Conservation (phyloP, 768 basidiomycete genomes). For the Phaeotremella skinneri region DNA sequence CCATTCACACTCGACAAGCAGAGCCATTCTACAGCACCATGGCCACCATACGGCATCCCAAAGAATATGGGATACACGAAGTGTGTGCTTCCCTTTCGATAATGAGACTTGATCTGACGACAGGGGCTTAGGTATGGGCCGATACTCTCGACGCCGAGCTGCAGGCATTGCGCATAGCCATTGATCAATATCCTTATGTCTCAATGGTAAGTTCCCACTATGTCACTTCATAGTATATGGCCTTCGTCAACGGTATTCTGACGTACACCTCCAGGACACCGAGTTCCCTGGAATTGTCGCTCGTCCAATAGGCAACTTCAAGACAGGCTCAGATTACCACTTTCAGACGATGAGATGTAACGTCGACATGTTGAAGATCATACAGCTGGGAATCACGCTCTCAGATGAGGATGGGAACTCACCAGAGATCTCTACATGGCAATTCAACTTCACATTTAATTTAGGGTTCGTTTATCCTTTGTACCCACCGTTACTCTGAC, state of each 20-base stretch:
- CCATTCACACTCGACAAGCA: background rate
- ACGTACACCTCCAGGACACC: constrained; percentile 67
- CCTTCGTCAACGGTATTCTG: constrained; percentile 14
- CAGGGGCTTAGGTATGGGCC: constrained; percentile 72
- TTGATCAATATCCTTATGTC: constrained; percentile 88
- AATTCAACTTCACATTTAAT: constrained; percentile 97
- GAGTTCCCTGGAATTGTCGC: constrained; percentile 99
- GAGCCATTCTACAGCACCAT: constrained; percentile 4
- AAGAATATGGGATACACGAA: constrained; percentile 42
- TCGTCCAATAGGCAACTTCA: constrained; percentile 91
- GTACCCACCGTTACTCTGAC: background rate
- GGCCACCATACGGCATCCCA: constrained; percentile 29
- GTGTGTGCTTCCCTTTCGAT: constrained; percentile 13
- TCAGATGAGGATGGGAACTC: constrained; percentile 91
- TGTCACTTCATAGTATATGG: background rate
- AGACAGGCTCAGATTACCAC: constrained; percentile 95
- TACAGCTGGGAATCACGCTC: constrained; percentile 92
- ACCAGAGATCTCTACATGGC: constrained; percentile 93
- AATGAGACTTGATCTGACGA: background rate
- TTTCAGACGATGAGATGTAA: constrained; percentile 99
- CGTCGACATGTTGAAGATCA: constrained; percentile 95
- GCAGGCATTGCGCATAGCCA: constrained; percentile 75
- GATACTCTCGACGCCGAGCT: constrained; percentile 91
- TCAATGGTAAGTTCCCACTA: constrained; percentile 70
- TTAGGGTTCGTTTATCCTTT: constrained; percentile 64